Base-by-base conservation (phyloP, 1,284 basidiomycete species). In the Volvariella volvacea region DNA sequence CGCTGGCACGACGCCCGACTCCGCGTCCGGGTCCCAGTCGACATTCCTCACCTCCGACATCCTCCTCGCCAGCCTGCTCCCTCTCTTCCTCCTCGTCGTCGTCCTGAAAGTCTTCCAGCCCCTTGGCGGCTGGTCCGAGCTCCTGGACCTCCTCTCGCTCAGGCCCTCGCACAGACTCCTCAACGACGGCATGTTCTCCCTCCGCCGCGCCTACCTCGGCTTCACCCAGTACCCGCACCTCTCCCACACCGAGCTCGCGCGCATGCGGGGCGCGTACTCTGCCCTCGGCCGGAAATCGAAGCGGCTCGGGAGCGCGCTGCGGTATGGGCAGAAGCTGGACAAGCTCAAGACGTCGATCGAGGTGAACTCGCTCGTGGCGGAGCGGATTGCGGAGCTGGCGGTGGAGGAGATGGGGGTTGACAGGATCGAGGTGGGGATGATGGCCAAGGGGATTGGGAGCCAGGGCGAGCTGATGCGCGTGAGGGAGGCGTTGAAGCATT, bases 401-500 rank as follows among this genome's bases (percentile, higher is more conserved):
- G 48, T 54, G 8, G 49, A 52, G 6, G 62, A 67, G 32, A 64
- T 68, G 33, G 51, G 50, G 1, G 43, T 59, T 4, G 48, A 56
- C 2, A 48, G 44, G 9, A 28, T 43, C 7, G 30, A 49, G 25
- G 44, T 51, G 15, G 41, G 52, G 2, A 50, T 55, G 17, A 60
- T 58, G 15, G 6, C 4, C 7, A 15, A 15, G 6, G 19, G 7
- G 6, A 20, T 36, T 36, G 34, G 34, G 34, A 4, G 6, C 4
- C 44, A 45, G 15, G 62, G 53, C 14, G 73, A 78, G 49, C 51
- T 82, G 21, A 66, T 67, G 16, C 64, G 74, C 10, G 74, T 76
- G 19, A 61, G 75, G 16, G 77, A 82, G 55, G 58, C 76, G 2
- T 53, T 85, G 48, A 82, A 80, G 57, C 82, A 84, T 57, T 79